phyloP scores from a whole-genome alignment of 176 grass and related monocot genomes.

The Eleusine indica region DNA sequence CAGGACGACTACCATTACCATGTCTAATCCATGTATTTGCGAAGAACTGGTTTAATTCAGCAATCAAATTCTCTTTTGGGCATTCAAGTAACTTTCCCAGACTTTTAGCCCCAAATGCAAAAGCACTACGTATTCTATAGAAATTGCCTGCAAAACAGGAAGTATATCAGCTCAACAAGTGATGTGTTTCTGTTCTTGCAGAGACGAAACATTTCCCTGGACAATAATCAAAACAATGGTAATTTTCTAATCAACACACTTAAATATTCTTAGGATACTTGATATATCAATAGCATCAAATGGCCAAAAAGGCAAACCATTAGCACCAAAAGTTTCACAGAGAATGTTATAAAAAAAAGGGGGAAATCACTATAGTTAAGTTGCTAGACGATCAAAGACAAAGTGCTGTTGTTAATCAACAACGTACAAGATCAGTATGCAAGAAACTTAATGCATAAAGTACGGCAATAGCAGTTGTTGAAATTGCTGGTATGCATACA shows the following conservation, averaged over 20 bases:
- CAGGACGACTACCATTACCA: constrained; percentile 62
- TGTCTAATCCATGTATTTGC: constrained; percentile 83
- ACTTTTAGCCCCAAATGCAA: constrained; percentile 84
- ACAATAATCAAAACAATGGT: constrained; percentile 28
- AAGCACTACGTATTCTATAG: constrained; percentile 94
- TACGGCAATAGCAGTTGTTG: not conserved
- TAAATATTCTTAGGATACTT: constrained; percentile 34
- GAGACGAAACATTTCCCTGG: constrained; percentile 8
- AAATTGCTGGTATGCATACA: not conserved
- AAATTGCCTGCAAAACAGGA: constrained; percentile 71
- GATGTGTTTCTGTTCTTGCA: not conserved
- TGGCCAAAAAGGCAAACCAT: constrained; percentile 11
- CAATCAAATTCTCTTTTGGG: constrained; percentile 65
- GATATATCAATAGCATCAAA: constrained; percentile 27
- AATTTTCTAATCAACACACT: not conserved
- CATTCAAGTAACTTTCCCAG: constrained; percentile 71
- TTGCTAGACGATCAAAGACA: not conserved
- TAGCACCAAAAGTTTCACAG: constrained; percentile 6
- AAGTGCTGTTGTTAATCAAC: not conserved
- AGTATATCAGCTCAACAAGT: constrained; percentile 20
- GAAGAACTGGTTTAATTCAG: constrained; percentile 82
- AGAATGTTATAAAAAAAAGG: not conserved
- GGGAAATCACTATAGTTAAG: not conserved
- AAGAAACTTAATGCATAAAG: constrained; percentile 1
- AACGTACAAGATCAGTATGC: not conserved